These are phyloP conservation scores for Schizophyllum amplum DNA, from an alignment of 1,284 basidiomycete genomes.

Conservation along the genomic window DNA sequence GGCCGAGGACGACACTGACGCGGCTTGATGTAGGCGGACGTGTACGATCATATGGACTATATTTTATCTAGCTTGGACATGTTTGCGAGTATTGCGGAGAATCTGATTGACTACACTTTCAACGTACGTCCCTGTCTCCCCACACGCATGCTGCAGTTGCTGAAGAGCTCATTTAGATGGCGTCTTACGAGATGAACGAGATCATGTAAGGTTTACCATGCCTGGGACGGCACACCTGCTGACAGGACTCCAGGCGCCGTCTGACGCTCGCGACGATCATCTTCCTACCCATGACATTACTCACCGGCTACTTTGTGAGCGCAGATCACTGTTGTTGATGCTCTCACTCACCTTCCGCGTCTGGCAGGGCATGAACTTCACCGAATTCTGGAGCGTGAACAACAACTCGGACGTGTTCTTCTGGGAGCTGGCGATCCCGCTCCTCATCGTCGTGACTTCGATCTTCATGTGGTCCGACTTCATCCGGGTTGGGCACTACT, in stretches of 20 bases:
- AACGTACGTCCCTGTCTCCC: conserved; percentile 34
- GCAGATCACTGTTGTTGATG: background rate
- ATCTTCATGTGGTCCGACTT: conserved; percentile 51
- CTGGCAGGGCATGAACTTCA: conserved; percentile 62
- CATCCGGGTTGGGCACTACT: conserved; percentile 32
- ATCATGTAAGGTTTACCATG: conserved; percentile 41
- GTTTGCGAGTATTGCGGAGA: conserved; percentile 59
- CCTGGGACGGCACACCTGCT: background rate
- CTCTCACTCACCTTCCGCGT: background rate
- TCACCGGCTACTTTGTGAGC: conserved; percentile 63
- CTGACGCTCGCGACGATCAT: conserved; percentile 55
- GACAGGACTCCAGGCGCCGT: conserved; percentile 26
- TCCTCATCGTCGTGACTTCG: conserved; percentile 48
- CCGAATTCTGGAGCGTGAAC: conserved; percentile 40
- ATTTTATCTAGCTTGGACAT: conserved; percentile 59
- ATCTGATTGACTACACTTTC: conserved; percentile 65
- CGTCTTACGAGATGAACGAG: conserved; percentile 65
- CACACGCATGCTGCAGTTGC: conserved; percentile 1
- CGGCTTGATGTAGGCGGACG: conserved; percentile 47
- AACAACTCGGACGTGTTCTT: conserved; percentile 48
- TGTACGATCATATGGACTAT: conserved; percentile 66
- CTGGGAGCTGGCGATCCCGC: conserved; percentile 57
- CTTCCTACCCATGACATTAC: conserved; percentile 59
- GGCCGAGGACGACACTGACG: conserved; percentile 1
- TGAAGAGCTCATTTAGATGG: conserved; percentile 31